Conservation (phyloP, 331 rosid species). For the Spiraea crenata region DNA sequence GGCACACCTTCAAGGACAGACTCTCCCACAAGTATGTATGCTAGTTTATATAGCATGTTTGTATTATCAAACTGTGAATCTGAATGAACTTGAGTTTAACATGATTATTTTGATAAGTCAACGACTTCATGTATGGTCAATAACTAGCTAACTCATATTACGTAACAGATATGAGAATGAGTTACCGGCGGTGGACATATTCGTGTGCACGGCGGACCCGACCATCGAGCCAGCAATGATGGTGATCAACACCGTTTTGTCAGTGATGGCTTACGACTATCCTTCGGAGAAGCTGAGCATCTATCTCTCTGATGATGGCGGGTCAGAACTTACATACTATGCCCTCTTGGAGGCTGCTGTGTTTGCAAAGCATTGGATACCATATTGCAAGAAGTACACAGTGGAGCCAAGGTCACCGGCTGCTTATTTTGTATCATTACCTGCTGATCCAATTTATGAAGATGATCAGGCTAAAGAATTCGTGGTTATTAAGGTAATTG, state of each 20-base stretch:
- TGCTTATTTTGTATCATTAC: constrained; percentile 17
- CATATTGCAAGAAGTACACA: constrained; percentile 24
- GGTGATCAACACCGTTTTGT: constrained; percentile 30
- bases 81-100: too few relatives aligned
- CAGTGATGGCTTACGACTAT: constrained; percentile 32
- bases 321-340: constrained; percentile 29
- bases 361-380: constrained; percentile 27
- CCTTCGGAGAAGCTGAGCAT: constrained; percentile 26
- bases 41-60: too few relatives aligned
- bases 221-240: constrained; percentile 29
- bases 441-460: neutral
- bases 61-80: too few relatives aligned
- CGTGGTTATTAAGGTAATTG: constrained; percentile 18
- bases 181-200: constrained; percentile 31
- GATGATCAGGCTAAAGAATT: constrained; percentile 2
- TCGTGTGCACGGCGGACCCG: constrained; percentile 36
- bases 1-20: constrained; percentile 41
- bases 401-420: constrained; percentile 31
- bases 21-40: neutral
- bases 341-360: constrained; percentile 29
- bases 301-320: constrained; percentile 34
- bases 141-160: neutral
- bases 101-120: neutral
- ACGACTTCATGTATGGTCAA: neutral
- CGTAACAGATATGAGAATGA: constrained; percentile 25